Evolutionary conservation across 139 green algal genomes (phyloP), one percentile per base, ranked within the genome.

Genomic region (Asterochloris sp.): DNA sequence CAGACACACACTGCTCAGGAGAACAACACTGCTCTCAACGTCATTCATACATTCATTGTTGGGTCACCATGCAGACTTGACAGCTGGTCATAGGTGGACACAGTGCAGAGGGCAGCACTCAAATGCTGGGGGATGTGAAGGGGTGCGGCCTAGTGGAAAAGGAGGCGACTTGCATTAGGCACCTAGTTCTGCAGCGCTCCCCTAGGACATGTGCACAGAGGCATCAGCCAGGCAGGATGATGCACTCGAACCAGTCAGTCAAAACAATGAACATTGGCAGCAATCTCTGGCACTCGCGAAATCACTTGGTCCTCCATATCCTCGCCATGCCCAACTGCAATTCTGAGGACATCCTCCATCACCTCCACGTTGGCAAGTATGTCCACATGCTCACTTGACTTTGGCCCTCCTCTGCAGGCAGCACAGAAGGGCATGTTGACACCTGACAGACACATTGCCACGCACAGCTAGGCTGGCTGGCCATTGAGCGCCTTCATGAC

Each of bases 311-410:
- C 76, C 68, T 12, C 60, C 54, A 80, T 12, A 9, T 61, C 68
- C 26, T 80, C 60, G 54, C 76, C 76, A 68, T 82, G 79, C 11
- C 90, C 90, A n/a, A 87, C 82, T 26, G 85, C 91, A 12, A 95
- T 81, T 13, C 69, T 76, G 12, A 94, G 54, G 12, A 95, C 82
- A 81, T 95, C 90, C n/a, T 71, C 69, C 73, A 96, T 73, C 16
- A 96, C 28, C 0, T 78, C 88, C 47, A 86, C 87, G 74, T 96
- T 93, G 47, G 86, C 87, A 85, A 96, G 87, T 75, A 95, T 91
- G 74, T 94, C 90, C 0, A 96, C 85, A 75, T 96, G 92, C 4
- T 89, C 85, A 1, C 75, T 90, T 11, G 78, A 86, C 19, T 77
- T 69, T 19, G 88, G 88, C 4, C 91, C 92, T 16, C 85, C 90